phyloP scores from a whole-genome alignment of 768 basidiomycete species.

The Cystobasidium onofrii region DNA sequence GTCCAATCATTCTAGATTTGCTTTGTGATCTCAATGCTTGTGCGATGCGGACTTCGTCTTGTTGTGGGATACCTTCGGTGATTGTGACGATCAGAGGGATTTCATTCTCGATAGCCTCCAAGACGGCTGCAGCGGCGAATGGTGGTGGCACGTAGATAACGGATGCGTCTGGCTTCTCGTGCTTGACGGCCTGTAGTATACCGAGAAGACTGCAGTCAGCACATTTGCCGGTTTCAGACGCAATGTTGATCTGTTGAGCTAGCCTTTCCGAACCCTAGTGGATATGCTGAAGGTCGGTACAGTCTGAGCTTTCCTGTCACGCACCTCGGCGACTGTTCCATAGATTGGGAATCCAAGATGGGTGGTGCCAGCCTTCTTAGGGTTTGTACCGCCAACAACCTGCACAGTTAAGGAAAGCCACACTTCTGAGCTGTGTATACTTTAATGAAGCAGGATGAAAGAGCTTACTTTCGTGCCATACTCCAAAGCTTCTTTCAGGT shows the following conservation, averaged over 20 bases:
- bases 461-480: constrained; percentile 48
- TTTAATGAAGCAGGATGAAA: background rate
- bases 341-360: constrained; percentile 94
- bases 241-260: background rate
- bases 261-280: too few relatives aligned
- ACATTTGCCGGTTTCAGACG: background rate
- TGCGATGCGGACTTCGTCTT: constrained; percentile 89
- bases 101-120: constrained; percentile 97
- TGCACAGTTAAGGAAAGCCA: background rate
- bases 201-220: background rate
- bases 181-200: constrained; percentile 64
- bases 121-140: constrained; percentile 87
- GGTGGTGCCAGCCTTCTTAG: constrained; percentile 88
- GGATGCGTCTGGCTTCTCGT: constrained; percentile 80
- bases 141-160: constrained; percentile 98
- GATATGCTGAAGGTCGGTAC: background rate
- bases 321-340: constrained; percentile 79
- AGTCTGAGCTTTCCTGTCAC: constrained; percentile 35
- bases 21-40: constrained; percentile 90
- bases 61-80: constrained; percentile 96
- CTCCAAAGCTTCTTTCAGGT: constrained; percentile 80
- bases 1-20: constrained; percentile 89
- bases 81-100: constrained; percentile 96
- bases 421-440: background rate
- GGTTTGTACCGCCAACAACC: constrained; percentile 92